These are phyloP conservation scores for Batrachochytrium dendrobatidis DNA, from an alignment of 371 early-diverging fungal species.

Conservation along the genomic window DNA sequence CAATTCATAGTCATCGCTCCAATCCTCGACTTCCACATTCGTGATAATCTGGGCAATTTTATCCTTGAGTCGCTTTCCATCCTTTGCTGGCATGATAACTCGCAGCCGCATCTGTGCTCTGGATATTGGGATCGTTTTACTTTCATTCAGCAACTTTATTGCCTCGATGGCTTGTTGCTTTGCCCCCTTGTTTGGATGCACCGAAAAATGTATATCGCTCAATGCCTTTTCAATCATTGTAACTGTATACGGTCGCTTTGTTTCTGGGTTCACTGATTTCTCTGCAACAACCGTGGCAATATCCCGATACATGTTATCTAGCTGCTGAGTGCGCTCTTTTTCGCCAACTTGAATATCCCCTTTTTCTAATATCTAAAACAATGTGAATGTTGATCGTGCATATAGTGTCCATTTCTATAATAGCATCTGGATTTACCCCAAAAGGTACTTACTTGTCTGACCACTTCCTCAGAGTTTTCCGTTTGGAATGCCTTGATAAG, in stretches of 20 bases:
- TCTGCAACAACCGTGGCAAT: slow-evolving; percentile 91
- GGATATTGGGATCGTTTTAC: slow-evolving; percentile 79
- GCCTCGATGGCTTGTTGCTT: slow-evolving; percentile 86
- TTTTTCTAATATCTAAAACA: slow-evolving; percentile 72
- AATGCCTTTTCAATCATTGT: slow-evolving; percentile 97
- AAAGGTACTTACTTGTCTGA: slow-evolving; percentile 58
- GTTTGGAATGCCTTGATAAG: slow-evolving; percentile 82
- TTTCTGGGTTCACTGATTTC: slow-evolving; percentile 90
- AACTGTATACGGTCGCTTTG: slow-evolving; percentile 89
- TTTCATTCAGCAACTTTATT: slow-evolving; percentile 83
- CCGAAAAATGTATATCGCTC: slow-evolving; percentile 82
- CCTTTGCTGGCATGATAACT: slow-evolving; percentile 69
- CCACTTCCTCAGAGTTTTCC: slow-evolving; percentile 70
- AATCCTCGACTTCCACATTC: slow-evolving; percentile 82
- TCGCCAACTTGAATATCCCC: slow-evolving; percentile 95
- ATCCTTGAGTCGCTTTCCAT: slow-evolving; percentile 79
- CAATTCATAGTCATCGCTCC: slow-evolving; percentile 71
- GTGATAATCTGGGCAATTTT: slow-evolving; percentile 62
- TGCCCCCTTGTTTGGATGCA: slow-evolving; percentile 77
- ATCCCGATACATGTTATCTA: slow-evolving; percentile 74
- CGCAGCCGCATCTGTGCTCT: slow-evolving; percentile 86
- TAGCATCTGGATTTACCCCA: not conserved
- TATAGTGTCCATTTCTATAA: not conserved
- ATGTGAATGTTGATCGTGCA: not conserved
- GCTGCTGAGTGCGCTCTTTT: slow-evolving; percentile 82